A percentile compares a stretch with the other conserved stretches of the same genome.
These are phyloP conservation scores for Persicaria tinctoria DNA, from an alignment of 148 eudicot genomes.

Conservation along the genomic window DNA sequence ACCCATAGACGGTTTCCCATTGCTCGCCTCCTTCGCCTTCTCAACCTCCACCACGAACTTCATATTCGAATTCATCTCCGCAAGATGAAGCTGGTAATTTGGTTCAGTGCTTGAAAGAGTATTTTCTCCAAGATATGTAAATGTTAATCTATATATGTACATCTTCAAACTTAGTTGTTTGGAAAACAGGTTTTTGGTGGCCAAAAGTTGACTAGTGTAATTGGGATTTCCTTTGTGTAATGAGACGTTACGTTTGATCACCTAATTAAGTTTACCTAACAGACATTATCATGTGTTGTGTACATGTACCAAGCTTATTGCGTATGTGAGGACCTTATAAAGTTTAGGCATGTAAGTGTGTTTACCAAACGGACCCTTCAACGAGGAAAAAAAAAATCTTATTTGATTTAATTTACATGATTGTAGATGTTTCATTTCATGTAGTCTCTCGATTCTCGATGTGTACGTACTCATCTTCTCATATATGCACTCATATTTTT, in stretches of 20 bases:
- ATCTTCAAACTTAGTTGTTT: too few relatives aligned
- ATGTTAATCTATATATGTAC: background rate
- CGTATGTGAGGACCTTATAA: too few relatives aligned
- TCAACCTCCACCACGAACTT: conserved; percentile 72
- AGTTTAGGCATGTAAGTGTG: too few relatives aligned
- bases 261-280: conserved; percentile 6
- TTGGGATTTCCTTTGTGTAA: background rate
- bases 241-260: background rate
- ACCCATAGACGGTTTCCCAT: conserved; percentile 63
- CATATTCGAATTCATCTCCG: conserved; percentile 21
- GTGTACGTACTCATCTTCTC: too few relatives aligned
- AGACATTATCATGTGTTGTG: background rate
- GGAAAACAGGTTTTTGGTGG: background rate
- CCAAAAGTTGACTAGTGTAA: conserved; percentile 2
- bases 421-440: too few relatives aligned
- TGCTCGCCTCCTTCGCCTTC: conserved; percentile 39
- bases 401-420: too few relatives aligned
- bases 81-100: background rate
- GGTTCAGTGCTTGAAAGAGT: background rate
- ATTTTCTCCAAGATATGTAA: background rate
- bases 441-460: too few relatives aligned
- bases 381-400: too few relatives aligned
- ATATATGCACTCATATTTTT: too few relatives aligned
- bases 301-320: too few relatives aligned
- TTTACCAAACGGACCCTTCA: too few relatives aligned